These are phyloP conservation scores for Pulveroboletus sp. DNA, from an alignment of 768 basidiomycete genomes.

Conservation along the genomic window DNA sequence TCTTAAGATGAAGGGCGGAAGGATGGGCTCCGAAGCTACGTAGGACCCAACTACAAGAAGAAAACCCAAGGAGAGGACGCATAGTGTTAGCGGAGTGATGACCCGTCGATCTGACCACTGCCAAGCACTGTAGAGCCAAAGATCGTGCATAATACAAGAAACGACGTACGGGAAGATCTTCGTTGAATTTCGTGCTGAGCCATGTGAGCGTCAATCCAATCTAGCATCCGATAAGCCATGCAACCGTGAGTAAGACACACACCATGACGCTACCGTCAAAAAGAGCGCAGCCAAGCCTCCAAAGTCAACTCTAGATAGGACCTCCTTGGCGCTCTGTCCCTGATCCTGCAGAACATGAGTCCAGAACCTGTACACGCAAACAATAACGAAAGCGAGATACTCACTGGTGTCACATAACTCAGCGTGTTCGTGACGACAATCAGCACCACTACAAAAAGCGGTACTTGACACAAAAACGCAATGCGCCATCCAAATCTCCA, in stretches of 20 bases:
- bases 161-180: slow-evolving; percentile 7
- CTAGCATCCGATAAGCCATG: neutral
- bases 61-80: slow-evolving; percentile 6
- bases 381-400: neutral
- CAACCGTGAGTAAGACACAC: neutral
- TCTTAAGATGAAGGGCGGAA: slow-evolving; percentile 6
- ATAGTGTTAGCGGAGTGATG: slow-evolving; percentile 3
- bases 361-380: neutral
- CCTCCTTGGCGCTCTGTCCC: slow-evolving; percentile 3
- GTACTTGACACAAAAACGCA: slow-evolving; percentile 12
- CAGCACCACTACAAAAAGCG: slow-evolving; percentile 1
- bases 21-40: slow-evolving; percentile 8
- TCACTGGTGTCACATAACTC: slow-evolving; percentile 11
- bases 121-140: neutral
- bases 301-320: slow-evolving; percentile 11
- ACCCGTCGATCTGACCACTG: slow-evolving; percentile 11
- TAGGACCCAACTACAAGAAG: slow-evolving; percentile 4
- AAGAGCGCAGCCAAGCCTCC: slow-evolving; percentile 10
- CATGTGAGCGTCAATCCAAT: slow-evolving; percentile 8
- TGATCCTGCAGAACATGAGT: slow-evolving; percentile 2
- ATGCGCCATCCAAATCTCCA: slow-evolving; percentile 18
- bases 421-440: slow-evolving; percentile 1
- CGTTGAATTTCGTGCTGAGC: slow-evolving; percentile 15
- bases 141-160: no score
- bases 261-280: neutral